Evolutionary conservation across 805 yeast genomes (phyloP), one percentile per base, ranked within the genome.

Genomic region (Candida boleticola): DNA sequence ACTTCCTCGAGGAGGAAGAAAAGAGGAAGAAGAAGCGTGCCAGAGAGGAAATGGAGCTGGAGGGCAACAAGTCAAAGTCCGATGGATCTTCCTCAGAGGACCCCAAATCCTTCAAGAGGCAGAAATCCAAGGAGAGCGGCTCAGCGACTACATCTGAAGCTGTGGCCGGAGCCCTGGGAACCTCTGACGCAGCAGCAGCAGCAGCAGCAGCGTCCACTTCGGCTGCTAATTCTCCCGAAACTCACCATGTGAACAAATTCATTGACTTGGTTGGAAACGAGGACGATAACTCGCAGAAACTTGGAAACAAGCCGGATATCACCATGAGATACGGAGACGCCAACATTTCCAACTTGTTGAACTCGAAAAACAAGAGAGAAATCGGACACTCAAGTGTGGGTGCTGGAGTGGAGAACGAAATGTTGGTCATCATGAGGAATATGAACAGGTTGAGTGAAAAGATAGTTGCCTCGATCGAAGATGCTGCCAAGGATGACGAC

Each of bases 391-490:
- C 48, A 48, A 37, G 39, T 10, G 36, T 21, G n/a, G 25, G 25
- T 18, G 26, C 25, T 10, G 41, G 41, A n/a, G 22, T 13, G 13
- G 79, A 78, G 40, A 76, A 74, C 25, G 96, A 87, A 49, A 79
- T 89, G 51, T 74, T 87, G 14, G 79, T 85, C 14, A 80, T 89
- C 16, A 73, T 93, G 68, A 76, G 85, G 50, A 88, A 95, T 47
- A 89, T 92, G 93, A 92, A 92, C 64, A 77, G 89, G 45, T 68
- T 92, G 37, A 84, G 95, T 57, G 81, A 87, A 44, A 80, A 89
- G 50, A 84, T 92, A 85, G 79, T 92, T 48, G 46, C 46, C 19
- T 42, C 50, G 47, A 48, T 27, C 22, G 32, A 18, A n/a, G n/a
- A 6, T 9, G 39, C 16, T n/a, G 35, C 23, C 7, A 14, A 29